phyloP scores from a whole-genome alignment of 2,329 filamentous ascomycete genomes.

The Ramularia endophylla region DNA sequence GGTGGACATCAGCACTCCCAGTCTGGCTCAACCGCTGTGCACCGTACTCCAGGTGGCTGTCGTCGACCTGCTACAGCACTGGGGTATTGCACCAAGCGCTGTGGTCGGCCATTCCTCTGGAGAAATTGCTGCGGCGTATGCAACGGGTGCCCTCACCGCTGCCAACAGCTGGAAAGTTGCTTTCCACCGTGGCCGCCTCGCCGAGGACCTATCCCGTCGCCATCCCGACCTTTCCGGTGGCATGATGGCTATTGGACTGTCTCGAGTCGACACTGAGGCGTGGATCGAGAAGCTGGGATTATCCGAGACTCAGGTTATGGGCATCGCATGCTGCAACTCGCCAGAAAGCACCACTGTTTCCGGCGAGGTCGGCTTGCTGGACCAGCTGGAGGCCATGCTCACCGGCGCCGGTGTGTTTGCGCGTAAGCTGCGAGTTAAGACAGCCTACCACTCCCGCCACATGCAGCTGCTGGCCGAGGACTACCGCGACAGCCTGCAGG shows the following conservation, averaged over 20 bases:
- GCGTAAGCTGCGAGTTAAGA: not conserved
- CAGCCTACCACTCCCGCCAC: not conserved
- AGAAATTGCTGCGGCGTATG: conserved; percentile 32
- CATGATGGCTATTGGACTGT: conserved; percentile 30
- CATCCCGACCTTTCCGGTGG: conserved; percentile 13
- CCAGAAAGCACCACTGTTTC: conserved; percentile 3
- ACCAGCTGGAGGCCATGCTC: not conserved
- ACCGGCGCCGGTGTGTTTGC: not conserved
- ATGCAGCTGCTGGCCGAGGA: not conserved
- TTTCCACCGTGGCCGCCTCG: conserved; percentile 12
- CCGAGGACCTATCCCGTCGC: not conserved
- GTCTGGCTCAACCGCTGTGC: conserved; percentile 6
- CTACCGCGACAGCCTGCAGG: not conserved
- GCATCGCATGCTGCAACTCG: conserved; percentile 2
- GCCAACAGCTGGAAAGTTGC: conserved; percentile 6
- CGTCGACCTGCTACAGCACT: conserved; percentile 11
- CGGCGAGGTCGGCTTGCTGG: not conserved
- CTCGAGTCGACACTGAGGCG: conserved; percentile 3
- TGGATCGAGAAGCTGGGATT: conserved; percentile 18
- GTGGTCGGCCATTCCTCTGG: conserved; percentile 30
- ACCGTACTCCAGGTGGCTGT: conserved; percentile 14
- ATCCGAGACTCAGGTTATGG: not conserved
- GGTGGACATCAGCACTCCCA: conserved; percentile 1
- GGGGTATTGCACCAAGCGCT: conserved; percentile 16
- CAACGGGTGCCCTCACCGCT: conserved; percentile 17